These are phyloP conservation scores for Chaetomium olivaceum DNA, from an alignment of 2,329 filamentous ascomycete genomes.

Conservation along the genomic window DNA sequence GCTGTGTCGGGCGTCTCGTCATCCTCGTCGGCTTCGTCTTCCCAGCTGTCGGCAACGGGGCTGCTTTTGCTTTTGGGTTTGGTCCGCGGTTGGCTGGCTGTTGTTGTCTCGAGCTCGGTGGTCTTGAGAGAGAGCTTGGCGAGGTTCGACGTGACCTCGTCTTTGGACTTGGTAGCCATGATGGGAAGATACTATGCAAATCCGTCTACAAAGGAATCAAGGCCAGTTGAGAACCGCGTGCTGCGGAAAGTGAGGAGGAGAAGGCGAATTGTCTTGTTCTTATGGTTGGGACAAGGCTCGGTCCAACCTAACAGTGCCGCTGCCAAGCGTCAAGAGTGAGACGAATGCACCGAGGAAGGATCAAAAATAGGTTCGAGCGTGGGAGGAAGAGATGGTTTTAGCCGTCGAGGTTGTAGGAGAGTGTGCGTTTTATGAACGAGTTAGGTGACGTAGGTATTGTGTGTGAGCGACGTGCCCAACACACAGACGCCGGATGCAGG, in stretches of 20 bases:
- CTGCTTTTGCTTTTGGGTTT: conserved; percentile 26
- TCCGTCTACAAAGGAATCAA: neutral
- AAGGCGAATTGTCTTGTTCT: neutral
- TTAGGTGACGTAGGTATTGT: neutral
- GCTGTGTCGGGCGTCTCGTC: conserved; percentile 11
- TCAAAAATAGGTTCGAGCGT: neutral
- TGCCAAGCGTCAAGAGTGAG: conserved; percentile 4
- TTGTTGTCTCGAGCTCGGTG: conserved; percentile 21
- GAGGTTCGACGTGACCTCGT: conserved; percentile 28
- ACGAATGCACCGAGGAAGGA: neutral
- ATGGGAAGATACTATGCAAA: neutral
- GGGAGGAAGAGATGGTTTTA: neutral
- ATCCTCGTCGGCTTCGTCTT: conserved; percentile 31
- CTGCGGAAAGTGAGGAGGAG: neutral
- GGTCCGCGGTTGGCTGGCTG: conserved; percentile 9
- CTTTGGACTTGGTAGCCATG: conserved; percentile 26
- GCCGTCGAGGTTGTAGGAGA: neutral
- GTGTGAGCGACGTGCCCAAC: neutral
- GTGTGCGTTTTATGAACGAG: neutral
- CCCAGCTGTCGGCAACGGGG: conserved; percentile 35
- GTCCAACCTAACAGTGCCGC: conserved; percentile 12
- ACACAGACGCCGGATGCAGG: neutral
- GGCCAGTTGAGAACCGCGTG: neutral
- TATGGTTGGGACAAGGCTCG: conserved; percentile 1
- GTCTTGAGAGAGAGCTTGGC: conserved; percentile 32